phyloP scores from a whole-genome alignment of 2,329 filamentous ascomycete genomes.

The Aspergillus felis region DNA sequence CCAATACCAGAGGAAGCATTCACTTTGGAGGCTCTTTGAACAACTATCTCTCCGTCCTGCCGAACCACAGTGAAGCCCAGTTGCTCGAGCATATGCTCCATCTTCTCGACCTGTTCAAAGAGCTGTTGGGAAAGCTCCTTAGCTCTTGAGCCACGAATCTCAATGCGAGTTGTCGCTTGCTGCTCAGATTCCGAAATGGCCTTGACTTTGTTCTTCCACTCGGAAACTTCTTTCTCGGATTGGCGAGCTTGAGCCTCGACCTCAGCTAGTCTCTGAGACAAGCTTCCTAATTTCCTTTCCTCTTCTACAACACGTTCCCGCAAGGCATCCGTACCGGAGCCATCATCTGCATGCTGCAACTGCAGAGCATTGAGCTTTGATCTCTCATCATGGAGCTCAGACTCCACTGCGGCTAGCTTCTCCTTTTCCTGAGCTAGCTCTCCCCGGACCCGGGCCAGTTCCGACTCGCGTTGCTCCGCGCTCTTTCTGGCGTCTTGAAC shows the following conservation, averaged over 20 bases:
- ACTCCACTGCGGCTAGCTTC: constrained; percentile 43
- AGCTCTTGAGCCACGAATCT: constrained; percentile 66
- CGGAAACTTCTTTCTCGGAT: constrained; percentile 70
- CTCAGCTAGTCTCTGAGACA: constrained; percentile 68
- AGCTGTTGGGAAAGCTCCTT: constrained; percentile 81
- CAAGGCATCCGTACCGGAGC: constrained; percentile 76
- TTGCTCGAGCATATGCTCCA: constrained; percentile 78
- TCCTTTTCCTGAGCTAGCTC: constrained; percentile 47
- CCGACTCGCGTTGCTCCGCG: constrained; percentile 51
- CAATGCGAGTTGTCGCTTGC: constrained; percentile 52
- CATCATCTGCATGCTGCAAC: constrained; percentile 71
- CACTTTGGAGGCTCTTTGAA: constrained; percentile 66
- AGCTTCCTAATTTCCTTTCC: constrained; percentile 63
- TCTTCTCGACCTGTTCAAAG: constrained; percentile 76
- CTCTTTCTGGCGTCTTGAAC: constrained; percentile 52
- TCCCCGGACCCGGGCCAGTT: constrained; percentile 53
- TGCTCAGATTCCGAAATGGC: constrained; percentile 28
- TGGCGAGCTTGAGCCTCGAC: constrained; percentile 72
- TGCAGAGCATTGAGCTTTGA: constrained; percentile 66
- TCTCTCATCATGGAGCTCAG: constrained; percentile 62
- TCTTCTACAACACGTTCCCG: constrained; percentile 71
- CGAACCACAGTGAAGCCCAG: constrained; percentile 79
- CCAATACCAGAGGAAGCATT: constrained; percentile 33
- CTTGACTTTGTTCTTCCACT: constrained; percentile 59
- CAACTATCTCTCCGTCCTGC: constrained; percentile 66